Evolutionary conservation across 2,329 filamentous ascomycete species (phyloP), one percentile per base, ranked within the genome.

Genomic region (Penicillium sp.): DNA sequence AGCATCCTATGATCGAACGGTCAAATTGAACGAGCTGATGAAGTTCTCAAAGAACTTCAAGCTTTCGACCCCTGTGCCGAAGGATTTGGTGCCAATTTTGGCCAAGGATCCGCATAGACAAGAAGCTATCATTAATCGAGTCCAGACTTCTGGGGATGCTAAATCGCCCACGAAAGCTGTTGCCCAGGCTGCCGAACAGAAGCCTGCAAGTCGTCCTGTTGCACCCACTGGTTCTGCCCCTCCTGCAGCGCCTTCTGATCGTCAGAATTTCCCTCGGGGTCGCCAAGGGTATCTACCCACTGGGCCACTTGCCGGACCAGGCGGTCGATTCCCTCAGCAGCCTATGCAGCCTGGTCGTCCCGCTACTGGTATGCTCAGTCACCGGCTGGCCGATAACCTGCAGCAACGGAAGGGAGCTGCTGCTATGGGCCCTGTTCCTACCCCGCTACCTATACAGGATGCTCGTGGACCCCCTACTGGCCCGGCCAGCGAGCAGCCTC

Each of bases 21-120:
- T 94, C 61, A 97, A 96, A 74, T 75, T 99, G 58, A 96, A 90
- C 56, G 94, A 99, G 75, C 77, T 99, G 55, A 95, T 94, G 80
- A 96, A 93, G 69, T 99, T 99, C 73, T 91, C 94, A 1, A 85
- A 87, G 64, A 94, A 85, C 70, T 99, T 99, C 81, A 97, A 97
- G 77, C 83, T 99, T 18, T 88, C 89, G 48, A 97, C 93, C 2
- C 92, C 92, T 6, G 92, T 99, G 11, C 94, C 94, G 1, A 87
- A 85, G 49, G 94, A 99, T 73, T 77, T 99, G 33, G 92, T 99
- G 26, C 88, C 90, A 1, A 99, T 99, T 63, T 88, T 99, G 57
- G 93, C 94, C 55, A 99, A 97, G 72, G 94, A 99, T 70, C 92
- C 92, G n/a, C 83, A 80, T 44, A 99, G 97, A 77, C 94, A 97